These are phyloP conservation scores for Coemansia sp. DNA, from an alignment of 192 early-diverging fungal species.

Conservation along the genomic window DNA sequence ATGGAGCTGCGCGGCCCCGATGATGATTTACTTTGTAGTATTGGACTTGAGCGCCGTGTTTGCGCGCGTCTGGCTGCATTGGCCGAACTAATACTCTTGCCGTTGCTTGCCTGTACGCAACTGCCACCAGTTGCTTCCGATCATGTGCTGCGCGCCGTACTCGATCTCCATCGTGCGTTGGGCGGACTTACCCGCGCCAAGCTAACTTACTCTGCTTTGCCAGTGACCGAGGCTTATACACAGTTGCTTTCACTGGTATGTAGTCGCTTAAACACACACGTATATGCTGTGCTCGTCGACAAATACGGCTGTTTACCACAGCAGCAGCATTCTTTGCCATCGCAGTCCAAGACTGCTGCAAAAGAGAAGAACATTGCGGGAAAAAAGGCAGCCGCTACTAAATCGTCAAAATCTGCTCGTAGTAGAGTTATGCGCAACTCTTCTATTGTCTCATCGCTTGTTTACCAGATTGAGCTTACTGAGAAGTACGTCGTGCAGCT, in stretches of 20 bases:
- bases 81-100: conserved; percentile 20
- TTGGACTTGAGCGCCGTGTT: conserved; percentile 28
- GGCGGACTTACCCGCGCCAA: conserved; percentile 29
- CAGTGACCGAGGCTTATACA: conserved; percentile 41
- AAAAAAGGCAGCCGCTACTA: neutral
- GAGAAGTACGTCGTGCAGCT: conserved; percentile 72
- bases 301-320: conserved; percentile 17
- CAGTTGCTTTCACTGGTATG: conserved; percentile 29
- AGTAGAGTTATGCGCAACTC: conserved; percentile 68
- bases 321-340: neutral
- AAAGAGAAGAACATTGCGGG: conserved; percentile 9
- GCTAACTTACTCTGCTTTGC: conserved; percentile 12
- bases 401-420: conserved; percentile 16
- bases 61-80: conserved; percentile 25
- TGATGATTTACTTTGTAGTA: conserved; percentile 24
- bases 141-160: conserved; percentile 22
- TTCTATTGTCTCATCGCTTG: conserved; percentile 67
- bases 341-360: neutral
- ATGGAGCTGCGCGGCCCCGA: conserved; percentile 2
- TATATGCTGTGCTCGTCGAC: conserved; percentile 19
- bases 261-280: conserved; percentile 25
- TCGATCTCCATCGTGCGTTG: conserved; percentile 30
- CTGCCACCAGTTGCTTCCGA: conserved; percentile 16
- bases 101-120: conserved; percentile 14
- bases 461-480: conserved; percentile 74